Base-by-base conservation (phyloP, 225 moss, liverwort and hornwort genomes). In the Marchantia polymorpha region DNA sequence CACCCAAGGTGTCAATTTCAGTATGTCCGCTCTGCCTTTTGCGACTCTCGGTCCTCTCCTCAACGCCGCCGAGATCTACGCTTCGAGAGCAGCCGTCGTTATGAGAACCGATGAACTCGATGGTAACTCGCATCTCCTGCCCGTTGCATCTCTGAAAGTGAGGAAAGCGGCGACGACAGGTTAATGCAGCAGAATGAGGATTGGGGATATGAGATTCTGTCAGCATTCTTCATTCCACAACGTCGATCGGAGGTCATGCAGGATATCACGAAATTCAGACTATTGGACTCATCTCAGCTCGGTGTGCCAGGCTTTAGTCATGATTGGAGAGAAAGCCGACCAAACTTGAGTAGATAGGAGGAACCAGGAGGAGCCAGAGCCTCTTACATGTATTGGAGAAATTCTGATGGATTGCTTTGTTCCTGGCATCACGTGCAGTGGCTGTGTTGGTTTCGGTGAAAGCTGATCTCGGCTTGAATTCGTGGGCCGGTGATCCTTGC, bases 401-500 rank as follows among this genome's bases (percentile, higher is more conserved):
- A 56, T 8, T 2, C 17, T 64, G 64, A 64, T n/a, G 19, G 9
- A 23, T 64, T 64, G 64, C 53, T 66, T 30, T 20, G 16, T 29
- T 53, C 13, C 52, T 29, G 46, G 15, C 14, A 29, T 22, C 31
- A 50, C 77, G 59, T 67, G 83, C 83, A 90, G 86, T 75, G 49
- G 31, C 16, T 78, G 85, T 79, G 0, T 63, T 91, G 69, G 74
- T 74, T 20, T 17, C 10, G 4, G 72, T 92, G 22, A 85, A 83
- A 66, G 51, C 6, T 2, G n/a, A n/a, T 69, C 74, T 92, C 47
- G 82, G 79, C 4, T 77, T 90, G 80, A 78, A 74, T 64, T 84
- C 83, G 15, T 92, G 88, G 88, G 81, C 74, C 1, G 88, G 88
- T 53, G 88, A 88, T 83, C 88, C 88, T 53, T 88, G 87, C 75